Evolutionary conservation across 805 yeast species (phyloP).

Genomic region (Metschnikowia reukaufii): DNA sequence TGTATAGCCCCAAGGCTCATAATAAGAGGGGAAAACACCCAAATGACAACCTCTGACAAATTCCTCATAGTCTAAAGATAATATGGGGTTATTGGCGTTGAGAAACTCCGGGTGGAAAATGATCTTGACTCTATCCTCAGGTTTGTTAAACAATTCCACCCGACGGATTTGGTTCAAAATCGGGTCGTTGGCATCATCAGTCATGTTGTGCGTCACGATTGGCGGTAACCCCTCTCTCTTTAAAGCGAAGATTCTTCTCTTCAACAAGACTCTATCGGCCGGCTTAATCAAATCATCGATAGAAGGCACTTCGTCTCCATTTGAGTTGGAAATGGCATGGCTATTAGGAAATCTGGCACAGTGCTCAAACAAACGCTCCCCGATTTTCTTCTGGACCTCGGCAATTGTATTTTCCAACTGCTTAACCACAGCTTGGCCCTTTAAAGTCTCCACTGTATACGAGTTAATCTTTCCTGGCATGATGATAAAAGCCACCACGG

Average conservation of each 20-base stretch:
- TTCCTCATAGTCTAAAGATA: slow-evolving; percentile 93
- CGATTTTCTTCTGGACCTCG: slow-evolving; percentile 84
- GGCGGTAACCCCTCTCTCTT: slow-evolving; percentile 91
- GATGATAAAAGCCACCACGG: slow-evolving; percentile 94
- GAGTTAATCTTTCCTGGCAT: slow-evolving; percentile 97
- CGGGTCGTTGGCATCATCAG: slow-evolving; percentile 88
- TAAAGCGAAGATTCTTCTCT: slow-evolving; percentile 89
- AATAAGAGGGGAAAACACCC: slow-evolving; percentile 97
- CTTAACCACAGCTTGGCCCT: slow-evolving; percentile 93
- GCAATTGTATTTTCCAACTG: slow-evolving; percentile 85
- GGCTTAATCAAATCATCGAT: slow-evolving; percentile 82
- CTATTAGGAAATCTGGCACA: slow-evolving; percentile 66
- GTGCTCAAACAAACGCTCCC: slow-evolving; percentile 84
- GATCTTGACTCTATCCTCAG: slow-evolving; percentile 89
- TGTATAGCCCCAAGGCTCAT: slow-evolving; percentile 99
- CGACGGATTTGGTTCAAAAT: slow-evolving; percentile 87
- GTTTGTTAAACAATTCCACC: slow-evolving; percentile 85
- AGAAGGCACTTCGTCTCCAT: slow-evolving; percentile 68
- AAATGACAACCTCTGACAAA: slow-evolving; percentile 97
- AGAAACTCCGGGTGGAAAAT: slow-evolving; percentile 97
- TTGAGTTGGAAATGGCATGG: slow-evolving; percentile 38
- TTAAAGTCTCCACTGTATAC: slow-evolving; percentile 91
- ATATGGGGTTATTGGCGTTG: slow-evolving; percentile 90
- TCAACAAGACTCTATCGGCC: slow-evolving; percentile 82
- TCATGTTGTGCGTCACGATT: slow-evolving; percentile 95